A percentile compares a stretch with the other conserved stretches of the same genome.
phyloP scores from a whole-genome alignment of 1,139 yeast species.

The Pichia norvegensis region DNA sequence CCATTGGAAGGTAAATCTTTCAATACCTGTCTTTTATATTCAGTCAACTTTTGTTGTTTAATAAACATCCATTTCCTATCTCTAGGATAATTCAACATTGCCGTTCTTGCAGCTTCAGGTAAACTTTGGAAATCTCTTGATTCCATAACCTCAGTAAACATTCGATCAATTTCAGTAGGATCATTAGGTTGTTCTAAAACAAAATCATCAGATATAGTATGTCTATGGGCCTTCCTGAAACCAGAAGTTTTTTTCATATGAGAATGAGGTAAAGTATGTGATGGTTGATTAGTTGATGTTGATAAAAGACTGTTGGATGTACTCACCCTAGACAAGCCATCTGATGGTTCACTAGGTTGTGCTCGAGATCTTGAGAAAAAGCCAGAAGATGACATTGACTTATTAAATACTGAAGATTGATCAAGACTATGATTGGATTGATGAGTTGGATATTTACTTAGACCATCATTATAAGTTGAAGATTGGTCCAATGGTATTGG shows the following conservation, averaged over 20 bases:
- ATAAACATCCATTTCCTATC: constrained; percentile 91
- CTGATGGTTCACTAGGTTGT: constrained; percentile 3
- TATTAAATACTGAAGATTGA: not conserved
- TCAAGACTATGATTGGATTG: not conserved
- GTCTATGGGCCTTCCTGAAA: constrained; percentile 27
- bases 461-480: not conserved
- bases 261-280: constrained; percentile 22
- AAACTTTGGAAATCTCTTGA: constrained; percentile 76
- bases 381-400: constrained; percentile 1
- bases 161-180: constrained; percentile 51
- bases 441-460: not conserved
- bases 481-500: not conserved
- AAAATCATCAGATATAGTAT: constrained; percentile 31
- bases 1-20: constrained; percentile 29
- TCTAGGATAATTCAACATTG: constrained; percentile 65
- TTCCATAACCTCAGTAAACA: constrained; percentile 67
- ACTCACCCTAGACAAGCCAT: constrained; percentile 20
- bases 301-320: constrained; percentile 20
- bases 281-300: constrained; percentile 2
- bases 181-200: constrained; percentile 51
- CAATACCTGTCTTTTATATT: constrained; percentile 45
- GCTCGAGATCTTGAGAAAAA: constrained; percentile 8
- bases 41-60: constrained; percentile 78
- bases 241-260: constrained; percentile 24
- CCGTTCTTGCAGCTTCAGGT: constrained; percentile 70